Base-by-base conservation (phyloP, 1,139 yeast genomes). In the Debaryomycetaceae sp. region DNA sequence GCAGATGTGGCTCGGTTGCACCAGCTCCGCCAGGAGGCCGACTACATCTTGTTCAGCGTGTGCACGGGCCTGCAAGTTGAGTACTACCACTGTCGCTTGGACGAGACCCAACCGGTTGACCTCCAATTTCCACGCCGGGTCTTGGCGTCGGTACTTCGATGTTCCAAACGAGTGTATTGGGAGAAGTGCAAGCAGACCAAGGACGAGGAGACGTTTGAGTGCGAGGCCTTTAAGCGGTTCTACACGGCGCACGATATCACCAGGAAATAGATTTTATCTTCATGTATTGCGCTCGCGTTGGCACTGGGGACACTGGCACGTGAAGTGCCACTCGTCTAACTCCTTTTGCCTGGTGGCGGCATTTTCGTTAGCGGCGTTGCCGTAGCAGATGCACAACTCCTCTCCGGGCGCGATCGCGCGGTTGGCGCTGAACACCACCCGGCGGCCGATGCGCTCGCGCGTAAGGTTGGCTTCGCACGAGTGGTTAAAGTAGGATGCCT, bases 51-150 rank as follows among this genome's bases (percentile, higher is more conserved):
- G 33, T 69, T 74, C 34, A 60, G 65, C 2, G 38, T 71, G 6
- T 27, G 29, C 14, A 32, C 35, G 3, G 51, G 53, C 9, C 8
- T 4, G 7, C n/a, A n/a, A n/a, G n/a, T n/a, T n/a, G n/a, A n/a
- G n/a, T n/a, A n/a, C n/a, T n/a, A n/a, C n/a, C n/a, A n/a, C n/a
- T n/a, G n/a, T n/a, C n/a, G n/a, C n/a, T n/a, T 30, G 10, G 23
- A 15, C 16, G 40, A 43, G 1, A 41, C 41, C 4, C 50, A 53
- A 27, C 41, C 51, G 4, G 56, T 83, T 6, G 95, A 84, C 51
- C 56, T 83, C 10, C 94, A 83, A 43, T 83, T 84, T 44, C 93
- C 94, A 1, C 64, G 95, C 49, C 65, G 88, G 44, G 88, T 82
- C 1, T 46, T 83, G 23, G 86, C 94, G 0, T 66, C 64, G 41